Evolutionary conservation across 495 filamentous ascomycete genomes (phyloP).

Genomic region (Bacidia gigantensis): DNA sequence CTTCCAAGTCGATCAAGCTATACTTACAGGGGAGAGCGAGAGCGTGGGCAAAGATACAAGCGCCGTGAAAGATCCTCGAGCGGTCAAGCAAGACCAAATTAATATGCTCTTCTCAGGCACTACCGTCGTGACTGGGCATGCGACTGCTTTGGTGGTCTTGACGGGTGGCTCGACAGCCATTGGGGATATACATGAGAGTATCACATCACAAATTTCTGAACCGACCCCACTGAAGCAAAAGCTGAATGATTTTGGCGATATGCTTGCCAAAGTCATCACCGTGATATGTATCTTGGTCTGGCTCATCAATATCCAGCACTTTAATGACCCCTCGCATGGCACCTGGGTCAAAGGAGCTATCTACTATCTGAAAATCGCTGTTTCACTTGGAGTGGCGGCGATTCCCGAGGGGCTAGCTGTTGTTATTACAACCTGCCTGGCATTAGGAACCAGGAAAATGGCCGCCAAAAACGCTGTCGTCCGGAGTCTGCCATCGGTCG

Average conservation of each 20-base stretch:
- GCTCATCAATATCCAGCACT: slow-evolving; percentile 96
- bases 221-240: slow-evolving; percentile 97
- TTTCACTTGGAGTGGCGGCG: slow-evolving; percentile 93
- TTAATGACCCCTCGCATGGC: slow-evolving; percentile 85
- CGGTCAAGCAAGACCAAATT: slow-evolving; percentile 93
- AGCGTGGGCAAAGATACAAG: slow-evolving; percentile 77
- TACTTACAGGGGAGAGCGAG: slow-evolving; percentile 95
- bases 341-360: slow-evolving; percentile 97
- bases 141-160: slow-evolving; percentile 80
- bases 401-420: slow-evolving; percentile 96
- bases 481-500: slow-evolving; percentile 86
- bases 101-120: slow-evolving; percentile 99
- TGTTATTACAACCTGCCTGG: slow-evolving; percentile 94
- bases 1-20: slow-evolving; percentile 92
- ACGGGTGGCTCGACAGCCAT: slow-evolving; percentile 90
- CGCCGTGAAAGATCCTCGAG: slow-evolving; percentile 58
- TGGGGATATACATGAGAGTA: slow-evolving; percentile 97
- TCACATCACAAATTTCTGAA: slow-evolving; percentile 92
- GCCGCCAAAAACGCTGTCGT: slow-evolving; percentile 96
- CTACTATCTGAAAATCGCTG: slow-evolving; percentile 99
- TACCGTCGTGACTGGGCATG: slow-evolving; percentile 88
- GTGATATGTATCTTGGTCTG: slow-evolving; percentile 93
- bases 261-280: slow-evolving; percentile 93
- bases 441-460: slow-evolving; percentile 94
- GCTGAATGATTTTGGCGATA: slow-evolving; percentile 94